Percentiles rank a stretch among this genome's conserved stretches.
phyloP scores from a whole-genome alignment of 225 moss, liverwort and hornwort genomes.

The Sphagnum contortum region DNA sequence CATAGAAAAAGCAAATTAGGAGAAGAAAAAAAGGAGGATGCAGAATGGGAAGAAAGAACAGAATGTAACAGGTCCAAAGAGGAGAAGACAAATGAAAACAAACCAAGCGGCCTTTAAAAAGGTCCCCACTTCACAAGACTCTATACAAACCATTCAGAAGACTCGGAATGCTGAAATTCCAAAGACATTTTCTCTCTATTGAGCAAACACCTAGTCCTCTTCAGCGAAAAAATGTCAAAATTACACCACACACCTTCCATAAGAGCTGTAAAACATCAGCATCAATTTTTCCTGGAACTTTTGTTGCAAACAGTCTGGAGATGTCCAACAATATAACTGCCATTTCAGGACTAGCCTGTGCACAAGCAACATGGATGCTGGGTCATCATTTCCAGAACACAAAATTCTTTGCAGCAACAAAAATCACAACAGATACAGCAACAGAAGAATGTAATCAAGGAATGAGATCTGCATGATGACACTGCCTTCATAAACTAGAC shows the following conservation, averaged over 20 bases:
- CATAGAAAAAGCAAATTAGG: neutral
- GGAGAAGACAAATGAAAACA: too few species aligned
- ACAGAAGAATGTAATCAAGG: too few species aligned
- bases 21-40: neutral
- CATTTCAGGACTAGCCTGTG: slow-evolving; percentile 96
- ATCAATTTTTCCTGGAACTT: slow-evolving; percentile 97
- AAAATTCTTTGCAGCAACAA: neutral
- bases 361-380: neutral
- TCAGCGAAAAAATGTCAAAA: too few species aligned
- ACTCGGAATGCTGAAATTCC: too few species aligned
- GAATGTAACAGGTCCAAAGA: too few species aligned
- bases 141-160: too few species aligned
- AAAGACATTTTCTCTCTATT: too few species aligned
- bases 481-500: too few species aligned
- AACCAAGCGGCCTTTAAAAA: neutral
- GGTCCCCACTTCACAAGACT: too few species aligned
- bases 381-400: neutral
- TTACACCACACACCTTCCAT: slow-evolving; percentile 62
- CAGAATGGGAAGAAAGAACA: too few species aligned
- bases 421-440: neutral
- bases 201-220: too few species aligned
- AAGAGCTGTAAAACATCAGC: slow-evolving; percentile 95
- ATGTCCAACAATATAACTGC: slow-evolving; percentile 97
- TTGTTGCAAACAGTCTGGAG: slow-evolving; percentile 95
- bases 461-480: too few species aligned